A percentile compares a stretch with the other conserved stretches of the same genome.
phyloP scores from a whole-genome alignment of 345 rosid species.

The Rhizophora mangle region DNA sequence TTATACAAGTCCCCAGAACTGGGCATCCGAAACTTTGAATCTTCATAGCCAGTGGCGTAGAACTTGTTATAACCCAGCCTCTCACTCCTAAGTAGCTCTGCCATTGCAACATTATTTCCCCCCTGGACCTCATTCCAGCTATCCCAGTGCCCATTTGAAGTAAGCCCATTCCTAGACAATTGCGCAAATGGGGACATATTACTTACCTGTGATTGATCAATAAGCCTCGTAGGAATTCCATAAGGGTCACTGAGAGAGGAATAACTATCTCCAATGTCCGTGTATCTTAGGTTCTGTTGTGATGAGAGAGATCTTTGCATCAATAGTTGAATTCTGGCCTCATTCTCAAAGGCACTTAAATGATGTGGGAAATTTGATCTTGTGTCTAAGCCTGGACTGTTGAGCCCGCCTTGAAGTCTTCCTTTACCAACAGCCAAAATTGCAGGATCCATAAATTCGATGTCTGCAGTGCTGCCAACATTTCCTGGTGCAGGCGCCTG shows the following conservation, averaged over 20 bases:
- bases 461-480: conserved; percentile 43
- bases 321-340: conserved; percentile 58
- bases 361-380: conserved; percentile 51
- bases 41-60: conserved; percentile 59
- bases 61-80: conserved; percentile 51
- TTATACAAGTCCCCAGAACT: conserved; percentile 64
- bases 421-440: conserved; percentile 93
- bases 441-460: conserved; percentile 92
- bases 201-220: conserved; percentile 56
- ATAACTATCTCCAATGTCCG: conserved; percentile 46
- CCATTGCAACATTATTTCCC: conserved; percentile 53
- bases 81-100: conserved; percentile 70
- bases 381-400: conserved; percentile 50
- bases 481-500: conserved; percentile 41
- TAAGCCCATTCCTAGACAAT: conserved; percentile 48
- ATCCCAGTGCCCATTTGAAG: conserved; percentile 73
- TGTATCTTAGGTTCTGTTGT: conserved; percentile 49
- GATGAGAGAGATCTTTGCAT: conserved; percentile 65
- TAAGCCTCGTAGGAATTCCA: conserved; percentile 53
- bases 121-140: conserved; percentile 68
- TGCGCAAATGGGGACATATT: conserved; percentile 46
- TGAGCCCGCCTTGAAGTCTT: conserved; percentile 53
- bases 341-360: conserved; percentile 49
- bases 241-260: conserved; percentile 50
- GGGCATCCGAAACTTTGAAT: conserved; percentile 55